These are phyloP conservation scores for Morella rubra DNA, from an alignment of 306 rosid species.

Conservation along the genomic window DNA sequence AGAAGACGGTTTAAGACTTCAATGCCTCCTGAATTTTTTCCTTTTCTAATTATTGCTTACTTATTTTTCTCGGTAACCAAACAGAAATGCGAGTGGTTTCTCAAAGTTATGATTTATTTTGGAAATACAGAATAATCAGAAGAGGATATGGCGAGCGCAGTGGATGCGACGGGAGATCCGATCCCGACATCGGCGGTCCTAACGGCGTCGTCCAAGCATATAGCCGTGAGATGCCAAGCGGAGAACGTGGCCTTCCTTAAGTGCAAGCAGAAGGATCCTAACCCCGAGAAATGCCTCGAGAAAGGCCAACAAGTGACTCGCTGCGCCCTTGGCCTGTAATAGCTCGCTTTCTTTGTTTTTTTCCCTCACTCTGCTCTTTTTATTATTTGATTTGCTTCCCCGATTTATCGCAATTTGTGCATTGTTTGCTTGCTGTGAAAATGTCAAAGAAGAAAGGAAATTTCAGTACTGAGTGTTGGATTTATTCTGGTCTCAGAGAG, in stretches of 20 bases:
- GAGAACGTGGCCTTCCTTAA: slow-evolving; percentile 85
- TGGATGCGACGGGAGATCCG: slow-evolving; percentile 81
- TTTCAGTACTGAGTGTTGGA: not conserved
- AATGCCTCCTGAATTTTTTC: not conserved
- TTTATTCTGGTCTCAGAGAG: not conserved
- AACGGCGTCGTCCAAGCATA: slow-evolving; percentile 90
- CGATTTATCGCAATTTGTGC: not conserved
- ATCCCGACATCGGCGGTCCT: slow-evolving; percentile 89
- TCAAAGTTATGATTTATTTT: not conserved
- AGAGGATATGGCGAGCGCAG: slow-evolving; percentile 67
- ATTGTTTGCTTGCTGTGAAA: slow-evolving; percentile 9
- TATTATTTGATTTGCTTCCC: not conserved
- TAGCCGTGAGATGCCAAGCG: slow-evolving; percentile 59
- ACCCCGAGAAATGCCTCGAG: slow-evolving; percentile 91
- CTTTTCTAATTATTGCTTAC: not conserved
- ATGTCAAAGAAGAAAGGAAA: not conserved
- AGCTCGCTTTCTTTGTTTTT: not conserved
- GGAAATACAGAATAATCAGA: slow-evolving; percentile 23
- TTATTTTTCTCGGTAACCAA: slow-evolving; percentile 30
- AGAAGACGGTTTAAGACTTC: not conserved
- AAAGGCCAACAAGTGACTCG: slow-evolving; percentile 90
- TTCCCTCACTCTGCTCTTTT: not conserved
- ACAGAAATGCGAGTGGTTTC: not conserved
- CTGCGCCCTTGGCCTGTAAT: slow-evolving; percentile 83
- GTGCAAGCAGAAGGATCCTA: slow-evolving; percentile 85